These are phyloP conservation scores for Fraxinus velutina DNA, from an alignment of 305 asterid species.

Conservation along the genomic window DNA sequence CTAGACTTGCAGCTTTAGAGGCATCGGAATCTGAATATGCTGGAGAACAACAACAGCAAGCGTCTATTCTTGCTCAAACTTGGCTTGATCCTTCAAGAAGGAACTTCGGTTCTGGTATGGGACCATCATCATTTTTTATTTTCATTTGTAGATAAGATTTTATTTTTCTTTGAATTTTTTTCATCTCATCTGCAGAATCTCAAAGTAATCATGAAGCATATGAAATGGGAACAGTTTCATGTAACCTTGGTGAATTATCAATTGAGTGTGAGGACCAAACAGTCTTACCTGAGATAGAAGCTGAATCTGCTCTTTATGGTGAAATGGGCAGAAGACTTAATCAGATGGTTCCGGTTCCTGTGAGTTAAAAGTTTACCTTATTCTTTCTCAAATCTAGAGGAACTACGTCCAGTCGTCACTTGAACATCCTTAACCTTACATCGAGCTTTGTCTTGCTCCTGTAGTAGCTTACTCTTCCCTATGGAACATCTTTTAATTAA, in stretches of 20 bases:
- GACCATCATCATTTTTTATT: not conserved
- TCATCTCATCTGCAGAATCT: slow-evolving; percentile 31
- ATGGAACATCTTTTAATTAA: not conserved
- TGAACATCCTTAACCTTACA: not conserved
- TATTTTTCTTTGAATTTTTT: not conserved
- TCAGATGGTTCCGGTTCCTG: slow-evolving; percentile 78
- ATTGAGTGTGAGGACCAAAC: slow-evolving; percentile 24
- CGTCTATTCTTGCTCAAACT: slow-evolving; percentile 59
- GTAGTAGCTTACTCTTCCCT: not conserved
- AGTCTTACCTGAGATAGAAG: slow-evolving; percentile 57
- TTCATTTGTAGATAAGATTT: slow-evolving; percentile 4
- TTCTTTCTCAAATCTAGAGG: not conserved
- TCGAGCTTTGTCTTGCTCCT: slow-evolving; percentile 8
- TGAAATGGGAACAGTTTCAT: slow-evolving; percentile 20
- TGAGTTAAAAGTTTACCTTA: slow-evolving; percentile 49
- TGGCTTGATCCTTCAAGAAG: slow-evolving; percentile 57
- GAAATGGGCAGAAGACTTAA: slow-evolving; percentile 82
- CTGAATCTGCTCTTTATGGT: slow-evolving; percentile 75
- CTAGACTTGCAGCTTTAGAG: slow-evolving; percentile 49
- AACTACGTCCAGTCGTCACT: not conserved
- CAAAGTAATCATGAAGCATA: slow-evolving; percentile 34
- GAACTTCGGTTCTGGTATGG: slow-evolving; percentile 41
- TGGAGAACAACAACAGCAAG: slow-evolving; percentile 42
- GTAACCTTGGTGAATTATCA: slow-evolving; percentile 28
- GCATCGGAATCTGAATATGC: slow-evolving; percentile 36